Evolutionary conservation across 345 rosid species (phyloP).

Genomic region (Brassica incana): DNA sequence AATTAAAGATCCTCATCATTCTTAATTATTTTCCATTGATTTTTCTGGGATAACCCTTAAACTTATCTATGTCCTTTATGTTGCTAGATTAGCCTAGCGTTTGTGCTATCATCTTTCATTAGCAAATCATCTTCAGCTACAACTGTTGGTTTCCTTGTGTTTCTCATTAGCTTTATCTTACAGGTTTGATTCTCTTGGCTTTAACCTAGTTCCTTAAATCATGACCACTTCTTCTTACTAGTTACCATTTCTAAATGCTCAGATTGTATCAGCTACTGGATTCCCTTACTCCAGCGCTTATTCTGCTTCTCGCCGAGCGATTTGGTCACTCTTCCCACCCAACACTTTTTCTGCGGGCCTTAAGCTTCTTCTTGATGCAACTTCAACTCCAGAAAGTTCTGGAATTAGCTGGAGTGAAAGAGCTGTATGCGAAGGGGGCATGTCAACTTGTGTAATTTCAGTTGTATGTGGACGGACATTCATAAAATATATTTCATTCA

Average conservation of each 20-base stretch:
- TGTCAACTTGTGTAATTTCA: slow-evolving; percentile 55
- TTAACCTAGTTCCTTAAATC: not conserved
- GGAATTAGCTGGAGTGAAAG: slow-evolving; percentile 83
- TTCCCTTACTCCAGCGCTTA: slow-evolving; percentile 52
- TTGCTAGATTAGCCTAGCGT: slow-evolving; percentile 74
- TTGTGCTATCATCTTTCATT: slow-evolving; percentile 72
- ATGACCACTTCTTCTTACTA: slow-evolving; percentile 7
- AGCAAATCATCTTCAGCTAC: slow-evolving; percentile 81
- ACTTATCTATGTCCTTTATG: slow-evolving; percentile 13
- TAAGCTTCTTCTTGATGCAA: slow-evolving; percentile 52
- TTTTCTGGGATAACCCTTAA: not conserved
- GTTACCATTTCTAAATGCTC: slow-evolving; percentile 39
- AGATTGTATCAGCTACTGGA: slow-evolving; percentile 54
- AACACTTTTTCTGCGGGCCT: slow-evolving; percentile 72
- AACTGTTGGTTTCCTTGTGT: slow-evolving; percentile 71
- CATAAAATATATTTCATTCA: not conserved
- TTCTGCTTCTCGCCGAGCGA: slow-evolving; percentile 27
- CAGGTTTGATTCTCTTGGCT: slow-evolving; percentile 54
- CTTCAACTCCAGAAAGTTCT: slow-evolving; percentile 50
- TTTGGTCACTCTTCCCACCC: slow-evolving; percentile 89
- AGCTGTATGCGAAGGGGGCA: slow-evolving; percentile 47
- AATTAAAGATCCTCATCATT: slow-evolving; percentile 8
- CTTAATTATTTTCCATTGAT: slow-evolving; percentile 7
- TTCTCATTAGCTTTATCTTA: slow-evolving; percentile 69
- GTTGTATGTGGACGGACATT: slow-evolving; percentile 48